A percentile compares a stretch with the other conserved stretches of the same genome.
phyloP scores from a whole-genome alignment of 1,284 basidiomycete genomes.

The Rhodotorula sp. region DNA sequence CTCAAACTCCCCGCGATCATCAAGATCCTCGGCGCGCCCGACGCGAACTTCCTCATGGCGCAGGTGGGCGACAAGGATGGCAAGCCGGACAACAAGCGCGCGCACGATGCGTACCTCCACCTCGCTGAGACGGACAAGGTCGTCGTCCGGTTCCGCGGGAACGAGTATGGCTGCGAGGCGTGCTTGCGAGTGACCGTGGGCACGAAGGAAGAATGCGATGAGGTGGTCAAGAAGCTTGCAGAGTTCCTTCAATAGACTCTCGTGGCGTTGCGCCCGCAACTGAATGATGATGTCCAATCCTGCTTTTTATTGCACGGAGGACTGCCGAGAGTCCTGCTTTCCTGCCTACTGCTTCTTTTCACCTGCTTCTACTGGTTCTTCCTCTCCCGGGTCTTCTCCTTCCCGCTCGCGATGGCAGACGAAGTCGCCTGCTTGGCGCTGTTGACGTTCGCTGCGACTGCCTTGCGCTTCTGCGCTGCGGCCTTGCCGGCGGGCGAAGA shows the following conservation, averaged over 20 bases:
- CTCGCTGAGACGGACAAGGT: slow-evolving; percentile 83
- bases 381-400: slow-evolving; percentile 16
- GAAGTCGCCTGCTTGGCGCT: background rate
- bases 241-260: slow-evolving; percentile 29
- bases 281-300: background rate
- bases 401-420: background rate
- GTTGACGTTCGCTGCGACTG: background rate
- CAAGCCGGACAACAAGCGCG: slow-evolving; percentile 66
- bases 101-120: slow-evolving; percentile 70
- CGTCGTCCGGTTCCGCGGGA: slow-evolving; percentile 85
- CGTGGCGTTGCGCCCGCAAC: no score
- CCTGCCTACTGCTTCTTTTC: no score
- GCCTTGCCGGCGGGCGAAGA: background rate
- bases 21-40: slow-evolving; percentile 69
- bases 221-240: slow-evolving; percentile 38
- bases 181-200: slow-evolving; percentile 91
- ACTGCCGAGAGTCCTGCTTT: background rate
- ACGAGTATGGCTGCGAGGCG: slow-evolving; percentile 80
- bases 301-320: background rate
- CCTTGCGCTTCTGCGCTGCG: background rate
- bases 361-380: slow-evolving; percentile 18
- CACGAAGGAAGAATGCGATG: slow-evolving; percentile 70
- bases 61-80: slow-evolving; percentile 59
- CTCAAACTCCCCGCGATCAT: slow-evolving; percentile 58
- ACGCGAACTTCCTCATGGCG: slow-evolving; percentile 89